Evolutionary conservation across 768 basidiomycete genomes (phyloP), one percentile per base, ranked within the genome.

Genomic region (Ephemerocybe angulata): DNA sequence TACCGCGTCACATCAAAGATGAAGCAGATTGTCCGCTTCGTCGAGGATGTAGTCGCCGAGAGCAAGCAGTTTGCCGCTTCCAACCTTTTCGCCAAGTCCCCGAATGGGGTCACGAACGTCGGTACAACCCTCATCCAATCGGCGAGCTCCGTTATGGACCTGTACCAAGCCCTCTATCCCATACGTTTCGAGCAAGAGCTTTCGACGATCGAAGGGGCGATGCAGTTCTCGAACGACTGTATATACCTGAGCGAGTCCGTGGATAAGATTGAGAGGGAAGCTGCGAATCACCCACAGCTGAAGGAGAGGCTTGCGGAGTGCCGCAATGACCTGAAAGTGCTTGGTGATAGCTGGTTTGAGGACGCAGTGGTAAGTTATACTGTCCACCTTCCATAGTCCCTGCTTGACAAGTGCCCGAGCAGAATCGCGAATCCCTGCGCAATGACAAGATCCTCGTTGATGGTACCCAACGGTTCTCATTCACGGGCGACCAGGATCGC

Each of bases 171-270:
- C 1, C 66, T 97, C 24, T 84, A 89, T 65, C 91, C 91, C 12
- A 76, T 88, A 33, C 76, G 76, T 30, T 83, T 83, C 56, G 67
- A 73, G 0, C 61, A 72, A 33, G 71, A 75, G 42, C 67, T 89
- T 28, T 65, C 75, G 33, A 72, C 77, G 0, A 72, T 85, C 10
- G 82, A 81, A 19, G 69, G 75, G 25, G 74, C 79, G 1, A 85
- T 96, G 79, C 81, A 83, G 47, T 88, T 88, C 65, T 85, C 90
- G 17, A 97, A 97, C 65, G 88, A 95, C 58, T 91, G 86, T 60
- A 62, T 80, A 21, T 90, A 87, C 65, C 76, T 95, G 25, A 76
- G 76, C 28, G 68, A 70, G 21, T 80, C 87, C 60, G 65, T 87
- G 0, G 74, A 72, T 54, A 73, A 72, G 27, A 58, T 84, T 21